phyloP scores from a whole-genome alignment of 148 eudicot species.

The Fagopyrum tataricum region DNA sequence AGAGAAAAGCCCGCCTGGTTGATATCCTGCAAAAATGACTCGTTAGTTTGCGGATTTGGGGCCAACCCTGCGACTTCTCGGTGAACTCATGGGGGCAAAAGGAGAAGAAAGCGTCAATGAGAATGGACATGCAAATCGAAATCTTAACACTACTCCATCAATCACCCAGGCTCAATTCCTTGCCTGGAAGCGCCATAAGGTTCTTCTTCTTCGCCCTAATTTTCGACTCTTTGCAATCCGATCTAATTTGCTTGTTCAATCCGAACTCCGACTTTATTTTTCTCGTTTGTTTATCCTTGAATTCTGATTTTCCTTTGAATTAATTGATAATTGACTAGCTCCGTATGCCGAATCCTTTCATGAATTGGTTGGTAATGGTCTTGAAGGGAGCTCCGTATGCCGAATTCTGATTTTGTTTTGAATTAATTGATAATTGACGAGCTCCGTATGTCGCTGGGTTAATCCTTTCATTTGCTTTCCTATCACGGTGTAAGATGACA shows the following conservation, averaged over 20 bases:
- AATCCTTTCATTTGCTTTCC: background rate
- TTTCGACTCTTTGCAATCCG: background rate
- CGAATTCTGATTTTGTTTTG: no score
- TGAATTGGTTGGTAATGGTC: background rate
- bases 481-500: background rate
- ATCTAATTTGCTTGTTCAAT: background rate
- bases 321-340: background rate
- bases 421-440: background rate
- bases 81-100: slow-evolving; percentile 6
- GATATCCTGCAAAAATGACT: background rate
- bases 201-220: slow-evolving; percentile 9
- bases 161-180: slow-evolving; percentile 42
- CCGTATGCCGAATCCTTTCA: background rate
- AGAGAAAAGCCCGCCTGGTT: no score
- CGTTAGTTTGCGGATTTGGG: background rate
- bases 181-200: slow-evolving; percentile 64
- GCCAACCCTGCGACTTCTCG: slow-evolving; percentile 4
- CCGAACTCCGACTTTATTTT: no score
- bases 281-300: no score
- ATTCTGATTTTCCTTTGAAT: background rate
- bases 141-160: slow-evolving; percentile 13
- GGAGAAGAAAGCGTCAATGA: background rate
- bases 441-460: background rate
- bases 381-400: background rate
- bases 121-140: background rate